A percentile compares a stretch with the other conserved stretches of the same genome.
Conservation (phyloP, 257 asterid genomes). For the Rubia yunnanensis region DNA sequence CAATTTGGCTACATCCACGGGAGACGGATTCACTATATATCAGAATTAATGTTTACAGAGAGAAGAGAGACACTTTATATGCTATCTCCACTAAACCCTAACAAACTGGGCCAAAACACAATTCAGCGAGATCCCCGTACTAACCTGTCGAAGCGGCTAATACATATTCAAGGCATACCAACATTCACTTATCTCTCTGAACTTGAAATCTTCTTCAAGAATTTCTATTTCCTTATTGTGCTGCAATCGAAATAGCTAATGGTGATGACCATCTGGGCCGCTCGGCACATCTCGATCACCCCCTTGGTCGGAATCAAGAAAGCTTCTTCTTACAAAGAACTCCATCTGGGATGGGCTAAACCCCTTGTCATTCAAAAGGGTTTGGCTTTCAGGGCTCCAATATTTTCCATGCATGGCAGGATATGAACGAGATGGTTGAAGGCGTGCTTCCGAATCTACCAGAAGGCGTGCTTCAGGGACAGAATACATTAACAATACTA, state of each 20-base stretch:
- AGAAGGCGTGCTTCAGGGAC: conserved; percentile 20
- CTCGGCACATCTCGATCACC: conserved; percentile 27
- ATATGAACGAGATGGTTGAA: conserved; percentile 6
- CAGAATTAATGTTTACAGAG: too few relatives aligned
- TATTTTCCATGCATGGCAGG: neutral
- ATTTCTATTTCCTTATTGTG: too few relatives aligned
- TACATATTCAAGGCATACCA: too few relatives aligned
- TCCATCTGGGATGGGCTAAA: conserved; percentile 20
- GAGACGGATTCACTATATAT: too few relatives aligned
- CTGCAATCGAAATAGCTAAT: conserved; percentile 6
- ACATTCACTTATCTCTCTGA: too few relatives aligned
- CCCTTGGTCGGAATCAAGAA: conserved; percentile 9
- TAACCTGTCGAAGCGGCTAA: too few relatives aligned
- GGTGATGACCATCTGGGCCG: conserved; percentile 47
- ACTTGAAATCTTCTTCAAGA: too few relatives aligned
- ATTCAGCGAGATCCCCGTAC: too few relatives aligned
- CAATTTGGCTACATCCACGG: too few relatives aligned
- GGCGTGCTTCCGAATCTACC: conserved; percentile 7
- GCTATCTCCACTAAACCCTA: too few relatives aligned
- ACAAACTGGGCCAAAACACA: too few relatives aligned
- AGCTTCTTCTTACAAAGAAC: conserved; percentile 25
- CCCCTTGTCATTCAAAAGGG: conserved; percentile 25
- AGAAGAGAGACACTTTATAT: too few relatives aligned
- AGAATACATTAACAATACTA: neutral
- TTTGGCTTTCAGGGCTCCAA: conserved; percentile 3